These are phyloP conservation scores for Myxozyma mucilagina DNA, from an alignment of 805 yeast species.

Conservation along the genomic window DNA sequence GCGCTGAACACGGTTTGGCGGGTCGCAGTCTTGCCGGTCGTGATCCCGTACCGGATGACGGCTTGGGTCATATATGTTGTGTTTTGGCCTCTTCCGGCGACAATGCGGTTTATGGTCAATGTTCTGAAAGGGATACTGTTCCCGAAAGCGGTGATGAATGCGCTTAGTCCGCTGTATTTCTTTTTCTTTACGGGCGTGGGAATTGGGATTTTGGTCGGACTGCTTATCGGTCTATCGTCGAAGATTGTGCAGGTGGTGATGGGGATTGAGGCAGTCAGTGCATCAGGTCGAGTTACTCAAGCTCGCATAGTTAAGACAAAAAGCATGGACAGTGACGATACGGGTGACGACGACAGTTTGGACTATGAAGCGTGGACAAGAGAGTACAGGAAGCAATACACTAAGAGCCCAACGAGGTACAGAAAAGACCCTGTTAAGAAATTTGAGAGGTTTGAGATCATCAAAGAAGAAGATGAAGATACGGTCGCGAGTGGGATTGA, in stretches of 20 bases:
- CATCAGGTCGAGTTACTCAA: background rate
- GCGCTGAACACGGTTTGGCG: background rate
- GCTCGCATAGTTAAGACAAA: too few species aligned
- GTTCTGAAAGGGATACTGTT: slow-evolving; percentile 4
- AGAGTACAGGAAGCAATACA: too few species aligned
- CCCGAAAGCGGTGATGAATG: slow-evolving; percentile 1
- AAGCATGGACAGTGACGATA: too few species aligned
- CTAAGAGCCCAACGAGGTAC: too few species aligned
- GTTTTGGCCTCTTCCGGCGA: slow-evolving; percentile 28
- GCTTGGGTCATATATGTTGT: background rate
- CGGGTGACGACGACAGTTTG: too few species aligned
- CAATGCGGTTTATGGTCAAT: background rate
- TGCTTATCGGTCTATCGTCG: slow-evolving; percentile 19
- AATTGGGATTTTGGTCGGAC: slow-evolving; percentile 23
- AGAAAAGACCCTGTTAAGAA: too few species aligned
- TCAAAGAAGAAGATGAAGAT: slow-evolving; percentile 1
- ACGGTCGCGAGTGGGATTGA: background rate
- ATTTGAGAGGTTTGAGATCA: background rate
- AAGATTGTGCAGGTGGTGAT: slow-evolving; percentile 16
- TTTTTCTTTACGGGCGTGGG: slow-evolving; percentile 25
- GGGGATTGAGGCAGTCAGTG: slow-evolving; percentile 2
- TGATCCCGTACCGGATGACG: slow-evolving; percentile 1
- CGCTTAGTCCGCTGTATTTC: slow-evolving; percentile 28
- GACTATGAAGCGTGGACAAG: too few species aligned
- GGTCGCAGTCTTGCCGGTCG: slow-evolving; percentile 1